phyloP scores from a whole-genome alignment of 2,329 filamentous ascomycete genomes.

The Orbilia ellipsospora region DNA sequence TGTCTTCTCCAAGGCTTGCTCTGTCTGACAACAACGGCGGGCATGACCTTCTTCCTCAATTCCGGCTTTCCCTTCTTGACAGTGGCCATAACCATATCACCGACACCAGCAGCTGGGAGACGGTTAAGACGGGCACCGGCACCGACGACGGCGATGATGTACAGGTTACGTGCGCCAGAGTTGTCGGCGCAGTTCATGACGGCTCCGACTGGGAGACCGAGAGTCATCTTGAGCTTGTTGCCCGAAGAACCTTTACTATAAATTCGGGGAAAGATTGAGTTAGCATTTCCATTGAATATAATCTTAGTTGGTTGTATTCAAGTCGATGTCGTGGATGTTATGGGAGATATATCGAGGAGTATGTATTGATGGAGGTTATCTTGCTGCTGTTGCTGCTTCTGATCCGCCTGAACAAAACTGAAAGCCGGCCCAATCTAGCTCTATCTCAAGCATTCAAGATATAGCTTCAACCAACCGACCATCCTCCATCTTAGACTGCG shows the following conservation, averaged over 20 bases:
- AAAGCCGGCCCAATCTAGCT: neutral
- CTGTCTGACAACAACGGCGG: conserved; percentile 97
- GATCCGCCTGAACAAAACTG: neutral
- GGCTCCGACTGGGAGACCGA: conserved; percentile 99
- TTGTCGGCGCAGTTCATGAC: conserved; percentile 99
- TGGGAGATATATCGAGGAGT: neutral
- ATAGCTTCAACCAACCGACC: neutral
- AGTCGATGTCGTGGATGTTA: neutral
- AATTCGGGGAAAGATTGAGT: neutral
- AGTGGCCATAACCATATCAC: conserved; percentile 99
- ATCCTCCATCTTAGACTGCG: neutral
- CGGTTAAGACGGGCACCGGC: conserved; percentile 97
- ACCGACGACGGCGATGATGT: conserved; percentile 99
- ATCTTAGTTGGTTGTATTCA: neutral
- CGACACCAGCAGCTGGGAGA: conserved; percentile 95
- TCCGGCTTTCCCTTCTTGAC: conserved; percentile 99
- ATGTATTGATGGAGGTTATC: neutral
- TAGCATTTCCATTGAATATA: conserved; percentile 17
- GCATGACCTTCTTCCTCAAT: conserved; percentile 99
- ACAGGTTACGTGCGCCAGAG: conserved; percentile 97
- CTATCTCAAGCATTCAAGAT: neutral
- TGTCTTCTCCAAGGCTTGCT: conserved; percentile 99
- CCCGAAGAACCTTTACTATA: conserved; percentile 79
- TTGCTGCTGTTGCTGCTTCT: neutral
- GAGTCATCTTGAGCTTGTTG: conserved; percentile 99